Base-by-base conservation (phyloP, 768 basidiomycete species). In the Hydnomerulius pinastri region DNA sequence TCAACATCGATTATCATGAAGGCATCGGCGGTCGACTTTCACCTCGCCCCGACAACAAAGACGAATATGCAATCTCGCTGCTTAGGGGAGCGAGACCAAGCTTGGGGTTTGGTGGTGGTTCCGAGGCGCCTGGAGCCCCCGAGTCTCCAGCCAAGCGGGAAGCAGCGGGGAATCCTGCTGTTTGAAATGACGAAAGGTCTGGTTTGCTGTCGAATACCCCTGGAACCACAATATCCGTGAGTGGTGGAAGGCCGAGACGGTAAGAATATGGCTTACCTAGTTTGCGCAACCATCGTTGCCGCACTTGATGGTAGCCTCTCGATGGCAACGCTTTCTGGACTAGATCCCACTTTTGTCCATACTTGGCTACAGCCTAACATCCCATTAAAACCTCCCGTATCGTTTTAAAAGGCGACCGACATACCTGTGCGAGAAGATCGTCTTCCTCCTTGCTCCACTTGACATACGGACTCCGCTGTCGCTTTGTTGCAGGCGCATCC, bases 361-460 rank as follows among this genome's bases (percentile, higher is more conserved):
- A 62, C 57, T 73, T 73, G 5, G 68, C 63, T 3, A 73, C 72
- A 4, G 72, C 72, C 71, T 73, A 33, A 4, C 21, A 27, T 17
- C n/a, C 17, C 1, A 18, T 56, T 46, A 54, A 50, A 4, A 29
- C 32, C 15, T 10, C 40, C n/a, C 20, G 4, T 12, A 20, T 23
- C 1, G 6, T 28, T 6, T 12, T 18, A 7, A 6, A 4, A 36
- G 28, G 2, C 37, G 28, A 30, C 44, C 3, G 21, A 48, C 61
- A 7, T 43, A 73, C 73, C 57, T 74, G 69, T 6, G 70, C 62
- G 15, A 75, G 60, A 2, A 74, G 59, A 18, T 73, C 73, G 32
- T 74, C 73, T 43, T 74, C 74, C 48, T 74, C 73, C 44, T 69
- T 74, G 20, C 63, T 75, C 73, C 74, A 74, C 42, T 74, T 74